phyloP scores from a whole-genome alignment of 148 eudicot genomes.

The Persicaria maculosa region DNA sequence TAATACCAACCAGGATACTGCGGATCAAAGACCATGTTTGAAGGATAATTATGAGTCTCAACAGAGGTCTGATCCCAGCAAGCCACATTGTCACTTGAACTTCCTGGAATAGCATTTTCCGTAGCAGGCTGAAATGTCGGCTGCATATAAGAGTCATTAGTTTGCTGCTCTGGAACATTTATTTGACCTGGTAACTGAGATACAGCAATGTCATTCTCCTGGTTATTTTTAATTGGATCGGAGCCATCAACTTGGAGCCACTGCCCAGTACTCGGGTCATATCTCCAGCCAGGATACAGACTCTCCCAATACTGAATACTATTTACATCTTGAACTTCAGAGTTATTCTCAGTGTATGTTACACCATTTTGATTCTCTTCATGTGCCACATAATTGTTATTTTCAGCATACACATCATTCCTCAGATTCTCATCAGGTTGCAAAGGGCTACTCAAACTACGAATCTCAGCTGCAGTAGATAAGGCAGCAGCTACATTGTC shows the following conservation, averaged over 20 bases:
- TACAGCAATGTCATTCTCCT: slow-evolving; percentile 19
- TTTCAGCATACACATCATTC: slow-evolving; percentile 23
- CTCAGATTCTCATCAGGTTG: slow-evolving; percentile 26
- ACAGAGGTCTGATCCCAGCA: slow-evolving; percentile 41
- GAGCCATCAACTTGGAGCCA: slow-evolving; percentile 62
- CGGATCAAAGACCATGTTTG: slow-evolving; percentile 71
- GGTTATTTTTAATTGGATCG: slow-evolving; percentile 27
- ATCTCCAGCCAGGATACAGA: slow-evolving; percentile 79
- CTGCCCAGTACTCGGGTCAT: slow-evolving; percentile 59
- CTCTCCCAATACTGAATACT: slow-evolving; percentile 60
- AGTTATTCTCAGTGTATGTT: neutral
- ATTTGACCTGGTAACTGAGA: slow-evolving; percentile 18
- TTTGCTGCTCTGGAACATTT: slow-evolving; percentile 25
- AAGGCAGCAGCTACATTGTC: slow-evolving; percentile 20
- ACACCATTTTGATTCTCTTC: neutral
- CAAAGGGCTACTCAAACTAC: slow-evolving; percentile 17
- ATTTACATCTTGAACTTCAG: slow-evolving; percentile 30
- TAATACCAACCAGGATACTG: slow-evolving; percentile 90
- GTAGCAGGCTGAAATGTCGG: slow-evolving; percentile 39
- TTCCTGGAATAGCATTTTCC: slow-evolving; percentile 31
- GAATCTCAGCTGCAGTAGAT: slow-evolving; percentile 15
- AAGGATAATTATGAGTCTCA: slow-evolving; percentile 44
- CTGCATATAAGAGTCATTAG: slow-evolving; percentile 42
- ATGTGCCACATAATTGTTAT: slow-evolving; percentile 7
- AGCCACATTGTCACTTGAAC: slow-evolving; percentile 20